A percentile compares a stretch with the other conserved stretches of the same genome.
Conservation (phyloP, 805 yeast species). For the Cyberlindnera maclurae region DNA sequence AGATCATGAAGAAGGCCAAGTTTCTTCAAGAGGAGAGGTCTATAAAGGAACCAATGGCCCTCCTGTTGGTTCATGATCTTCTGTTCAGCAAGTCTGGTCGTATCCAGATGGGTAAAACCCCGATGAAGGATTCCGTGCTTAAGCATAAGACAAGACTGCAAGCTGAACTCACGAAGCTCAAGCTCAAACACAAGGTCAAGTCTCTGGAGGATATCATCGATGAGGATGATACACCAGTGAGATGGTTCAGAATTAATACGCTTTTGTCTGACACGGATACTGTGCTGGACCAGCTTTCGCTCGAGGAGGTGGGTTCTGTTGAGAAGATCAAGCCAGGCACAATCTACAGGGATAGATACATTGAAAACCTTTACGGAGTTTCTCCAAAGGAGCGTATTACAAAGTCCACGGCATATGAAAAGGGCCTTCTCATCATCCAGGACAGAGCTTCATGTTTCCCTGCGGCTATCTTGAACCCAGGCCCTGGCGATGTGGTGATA, state of each 20-base stretch:
- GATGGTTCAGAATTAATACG: slow-evolving; percentile 77
- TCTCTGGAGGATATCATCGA: slow-evolving; percentile 45
- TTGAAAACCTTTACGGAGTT: slow-evolving; percentile 76
- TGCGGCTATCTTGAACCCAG: slow-evolving; percentile 68
- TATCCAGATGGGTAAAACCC: slow-evolving; percentile 83
- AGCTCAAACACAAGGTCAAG: slow-evolving; percentile 62
- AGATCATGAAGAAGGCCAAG: slow-evolving; percentile 59
- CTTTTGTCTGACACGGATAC: slow-evolving; percentile 36
- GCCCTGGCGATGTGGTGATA: slow-evolving; percentile 55
- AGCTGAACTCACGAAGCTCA: slow-evolving; percentile 75
- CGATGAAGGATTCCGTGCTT: slow-evolving; percentile 74
- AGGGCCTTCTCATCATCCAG: slow-evolving; percentile 82
- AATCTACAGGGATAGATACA: slow-evolving; percentile 64
- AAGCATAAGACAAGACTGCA: slow-evolving; percentile 73
- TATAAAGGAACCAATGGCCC: slow-evolving; percentile 45
- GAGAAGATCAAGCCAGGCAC: slow-evolving; percentile 44
- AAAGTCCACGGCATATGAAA: slow-evolving; percentile 56
- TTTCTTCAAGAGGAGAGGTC: slow-evolving; percentile 49
- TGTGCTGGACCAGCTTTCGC: slow-evolving; percentile 29
- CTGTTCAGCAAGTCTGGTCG: slow-evolving; percentile 69
- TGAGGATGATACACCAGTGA: slow-evolving; percentile 60
- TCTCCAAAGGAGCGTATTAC: slow-evolving; percentile 71
- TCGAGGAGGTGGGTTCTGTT: slow-evolving; percentile 40
- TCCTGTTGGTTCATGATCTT: slow-evolving; percentile 75
- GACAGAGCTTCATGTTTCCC: slow-evolving; percentile 98